A percentile compares a stretch with the other conserved stretches of the same genome.
Evolutionary conservation across 768 basidiomycete genomes (phyloP).

Genomic region (Atractiella rhizophila): DNA sequence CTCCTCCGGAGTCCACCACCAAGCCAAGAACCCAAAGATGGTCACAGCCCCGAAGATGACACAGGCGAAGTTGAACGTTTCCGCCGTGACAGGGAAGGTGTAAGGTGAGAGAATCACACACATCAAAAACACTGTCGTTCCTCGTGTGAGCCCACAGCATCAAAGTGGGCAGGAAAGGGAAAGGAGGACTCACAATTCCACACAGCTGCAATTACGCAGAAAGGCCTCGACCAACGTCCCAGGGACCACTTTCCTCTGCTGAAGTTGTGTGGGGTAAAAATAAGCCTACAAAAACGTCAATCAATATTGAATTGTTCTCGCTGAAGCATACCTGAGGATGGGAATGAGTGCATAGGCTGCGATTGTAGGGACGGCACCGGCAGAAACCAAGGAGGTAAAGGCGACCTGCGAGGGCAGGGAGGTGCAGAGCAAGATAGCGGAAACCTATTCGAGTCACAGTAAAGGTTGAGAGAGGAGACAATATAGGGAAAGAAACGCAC

Average conservation of each 20-base stretch:
- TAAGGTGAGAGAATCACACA: conserved; percentile 36
- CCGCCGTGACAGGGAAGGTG: conserved; percentile 50
- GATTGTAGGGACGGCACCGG: conserved; percentile 61
- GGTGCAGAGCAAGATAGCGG: conserved; percentile 48
- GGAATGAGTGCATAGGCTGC: conserved; percentile 68
- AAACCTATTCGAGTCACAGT: conserved; percentile 14
- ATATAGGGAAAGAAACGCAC: conserved; percentile 23
- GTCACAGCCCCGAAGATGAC: conserved; percentile 60
- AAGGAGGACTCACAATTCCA: conserved; percentile 33
- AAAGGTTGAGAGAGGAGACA: neutral
- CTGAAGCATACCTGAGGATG: conserved; percentile 28
- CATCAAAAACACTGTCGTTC: conserved; percentile 8
- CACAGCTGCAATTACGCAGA: conserved; percentile 39
- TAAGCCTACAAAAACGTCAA: conserved; percentile 21
- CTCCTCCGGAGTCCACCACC: conserved; percentile 53
- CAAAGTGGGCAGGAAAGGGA: neutral
- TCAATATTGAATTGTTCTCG: neutral
- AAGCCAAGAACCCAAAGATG: conserved; percentile 46
- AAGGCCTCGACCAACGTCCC: conserved; percentile 38
- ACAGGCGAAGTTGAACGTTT: conserved; percentile 57
- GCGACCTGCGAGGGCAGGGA: conserved; percentile 76
- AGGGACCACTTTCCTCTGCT: conserved; percentile 45
- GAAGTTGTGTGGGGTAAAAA: conserved; percentile 54
- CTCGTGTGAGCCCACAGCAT: neutral
- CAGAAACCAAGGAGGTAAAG: conserved; percentile 68